Evolutionary conservation across 345 rosid species (phyloP).

Genomic region (Boechera divaricarpa): DNA sequence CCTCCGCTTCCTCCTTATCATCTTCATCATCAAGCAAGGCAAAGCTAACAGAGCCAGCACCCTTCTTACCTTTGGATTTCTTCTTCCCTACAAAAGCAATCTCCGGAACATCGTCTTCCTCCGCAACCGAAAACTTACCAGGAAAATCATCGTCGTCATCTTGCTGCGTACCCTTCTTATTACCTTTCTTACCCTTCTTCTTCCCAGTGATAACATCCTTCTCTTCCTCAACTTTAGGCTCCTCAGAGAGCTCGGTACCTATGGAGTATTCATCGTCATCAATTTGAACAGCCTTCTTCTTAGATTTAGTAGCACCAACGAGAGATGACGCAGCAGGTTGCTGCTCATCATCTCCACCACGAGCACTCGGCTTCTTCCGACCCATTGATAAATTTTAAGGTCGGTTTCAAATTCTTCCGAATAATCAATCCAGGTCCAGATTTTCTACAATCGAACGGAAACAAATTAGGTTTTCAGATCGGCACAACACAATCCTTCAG

Average conservation of each 20-base stretch:
- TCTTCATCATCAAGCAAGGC: conserved; percentile 52
- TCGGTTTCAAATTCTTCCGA: conserved; percentile 15
- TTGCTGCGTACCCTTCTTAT: conserved; percentile 41
- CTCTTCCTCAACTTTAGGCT: conserved; percentile 54
- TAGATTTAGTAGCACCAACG: conserved; percentile 65
- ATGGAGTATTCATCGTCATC: conserved; percentile 88
- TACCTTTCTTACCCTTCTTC: conserved; percentile 75
- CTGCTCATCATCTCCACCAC: conserved; percentile 67
- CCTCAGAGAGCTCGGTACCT: conserved; percentile 65
- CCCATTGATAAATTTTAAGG: conserved; percentile 54
- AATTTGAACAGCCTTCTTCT: conserved; percentile 68
- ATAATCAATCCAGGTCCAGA: conserved; percentile 11
- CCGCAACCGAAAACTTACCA: conserved; percentile 38
- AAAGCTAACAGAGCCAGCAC: conserved; percentile 51
- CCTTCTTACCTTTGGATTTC: conserved; percentile 59
- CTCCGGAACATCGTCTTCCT: conserved; percentile 48
- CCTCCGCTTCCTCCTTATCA: conserved; percentile 46
- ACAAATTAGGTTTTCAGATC: conserved; percentile 14
- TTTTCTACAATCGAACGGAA: conserved; percentile 1
- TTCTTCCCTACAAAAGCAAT: conserved; percentile 56
- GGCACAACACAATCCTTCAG: background rate
- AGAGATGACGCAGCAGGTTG: conserved; percentile 42
- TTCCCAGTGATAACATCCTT: conserved; percentile 52
- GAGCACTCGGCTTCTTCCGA: conserved; percentile 64
- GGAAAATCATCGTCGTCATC: conserved; percentile 51